Evolutionary conservation across 2,329 filamentous ascomycete species (phyloP).

Genomic region (Pseudocercospora eumusae): DNA sequence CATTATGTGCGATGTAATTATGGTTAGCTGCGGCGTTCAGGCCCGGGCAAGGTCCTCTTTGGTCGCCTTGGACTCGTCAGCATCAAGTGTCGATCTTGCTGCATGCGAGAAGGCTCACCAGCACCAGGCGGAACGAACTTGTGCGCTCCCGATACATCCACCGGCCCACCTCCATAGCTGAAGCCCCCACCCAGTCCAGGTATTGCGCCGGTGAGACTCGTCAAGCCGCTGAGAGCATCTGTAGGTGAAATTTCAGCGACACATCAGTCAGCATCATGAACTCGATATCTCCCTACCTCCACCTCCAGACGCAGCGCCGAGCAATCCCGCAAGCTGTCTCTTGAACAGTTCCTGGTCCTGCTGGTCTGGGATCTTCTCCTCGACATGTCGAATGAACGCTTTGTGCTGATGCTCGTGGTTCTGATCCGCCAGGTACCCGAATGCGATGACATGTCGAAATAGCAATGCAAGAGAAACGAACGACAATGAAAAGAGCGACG

Average conservation of each 20-base stretch:
- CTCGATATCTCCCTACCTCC: not conserved
- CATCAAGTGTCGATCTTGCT: not conserved
- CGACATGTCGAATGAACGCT: not conserved
- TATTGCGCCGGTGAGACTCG: not conserved
- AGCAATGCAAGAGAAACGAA: not conserved
- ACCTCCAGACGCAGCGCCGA: not conserved
- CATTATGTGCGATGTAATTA: constrained; percentile 47
- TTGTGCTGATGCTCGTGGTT: not conserved
- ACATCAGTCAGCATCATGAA: not conserved
- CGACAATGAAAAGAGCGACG: constrained; percentile 1
- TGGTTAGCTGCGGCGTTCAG: constrained; percentile 48
- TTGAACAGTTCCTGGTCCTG: constrained; percentile 4
- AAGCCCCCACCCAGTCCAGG: not conserved
- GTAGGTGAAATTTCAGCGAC: not conserved
- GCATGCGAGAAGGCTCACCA: not conserved
- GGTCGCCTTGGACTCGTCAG: constrained; percentile 3
- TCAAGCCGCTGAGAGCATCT: constrained; percentile 1
- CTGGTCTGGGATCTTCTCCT: not conserved
- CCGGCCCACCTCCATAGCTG: not conserved
- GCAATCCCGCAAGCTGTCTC: constrained; percentile 6
- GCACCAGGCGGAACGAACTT: not conserved
- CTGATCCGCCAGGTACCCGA: not conserved
- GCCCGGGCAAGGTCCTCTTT: constrained; percentile 43
- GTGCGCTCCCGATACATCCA: constrained; percentile 1
- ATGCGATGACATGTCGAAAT: not conserved